Base-by-base conservation (phyloP, 2,329 filamentous ascomycete species). In the Neoscytalidium dimidiatum region DNA sequence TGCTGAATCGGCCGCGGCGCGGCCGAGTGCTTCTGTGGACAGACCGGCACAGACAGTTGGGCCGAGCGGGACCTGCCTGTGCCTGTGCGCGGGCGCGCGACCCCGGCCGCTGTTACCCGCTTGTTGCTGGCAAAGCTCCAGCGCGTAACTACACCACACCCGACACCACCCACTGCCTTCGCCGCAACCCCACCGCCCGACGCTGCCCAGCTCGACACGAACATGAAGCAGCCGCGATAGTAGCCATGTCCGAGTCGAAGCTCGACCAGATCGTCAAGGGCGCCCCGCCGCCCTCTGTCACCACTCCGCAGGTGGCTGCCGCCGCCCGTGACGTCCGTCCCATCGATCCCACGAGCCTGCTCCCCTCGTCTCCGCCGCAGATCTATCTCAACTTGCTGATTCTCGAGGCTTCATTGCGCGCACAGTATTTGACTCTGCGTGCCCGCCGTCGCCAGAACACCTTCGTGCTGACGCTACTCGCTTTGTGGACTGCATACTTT, bases 351-450 rank as follows among this genome's bases (percentile, higher is more conserved):
- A 86, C 94, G 68, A 89, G 88, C 71, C 88, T 90, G 67, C 88
- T 94, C 17, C 94, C 94, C n/a, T 94, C 91, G 74, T 92, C 92
- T 17, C 94, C 94, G 51, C 92, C 92, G 63, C 95, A 97, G 83
- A 97, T 99, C 74, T 99, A 99, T 81, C 88, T 99, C 72, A 99
- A 99, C 79, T 90, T 99, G 26, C 86, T 99, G 66, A 96, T 99
- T 72, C 91, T 99, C 78, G 95, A 99, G 78, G 93, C 92, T 56
- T 97, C 93, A 4, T 84, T 99, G 38, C 92, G 95, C 69, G 90
- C 92, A 26, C 95, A 99, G 73, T 98, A 96, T 79, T 88, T 99
- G 64, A 92, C 93, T 68, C 85, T 98, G 49, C 91, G 94, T 66
- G 91, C 93, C 52, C 90, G 95, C 46, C 87, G 93, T 53, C 90